Evolutionary conservation across 371 early-diverging fungal genomes (phyloP).

Genomic region (Coemansia sp.): DNA sequence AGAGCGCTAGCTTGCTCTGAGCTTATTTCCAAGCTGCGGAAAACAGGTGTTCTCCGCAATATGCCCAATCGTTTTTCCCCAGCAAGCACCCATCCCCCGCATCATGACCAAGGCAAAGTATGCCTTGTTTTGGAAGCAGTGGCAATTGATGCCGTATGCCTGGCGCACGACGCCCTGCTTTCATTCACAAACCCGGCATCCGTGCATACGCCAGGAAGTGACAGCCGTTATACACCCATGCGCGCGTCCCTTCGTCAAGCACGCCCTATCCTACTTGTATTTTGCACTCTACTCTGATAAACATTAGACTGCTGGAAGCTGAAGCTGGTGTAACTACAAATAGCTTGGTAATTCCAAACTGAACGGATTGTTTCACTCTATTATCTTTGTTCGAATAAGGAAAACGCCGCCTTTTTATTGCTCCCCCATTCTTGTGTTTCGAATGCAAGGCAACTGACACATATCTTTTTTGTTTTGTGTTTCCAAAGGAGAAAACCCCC

Average conservation of each 20-base stretch:
- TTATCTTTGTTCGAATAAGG: background rate
- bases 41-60: too few relatives aligned
- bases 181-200: conserved; percentile 7
- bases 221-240: too few relatives aligned
- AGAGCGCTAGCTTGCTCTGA: too few relatives aligned
- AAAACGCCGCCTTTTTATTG: conserved; percentile 1
- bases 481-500: background rate
- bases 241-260: too few relatives aligned
- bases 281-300: too few relatives aligned
- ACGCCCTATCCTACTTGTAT: too few relatives aligned
- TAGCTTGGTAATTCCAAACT: background rate
- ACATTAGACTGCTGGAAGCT: too few relatives aligned
- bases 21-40: too few relatives aligned
- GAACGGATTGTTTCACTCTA: conserved; percentile 3
- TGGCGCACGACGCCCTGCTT: conserved; percentile 8
- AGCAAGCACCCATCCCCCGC: too few relatives aligned
- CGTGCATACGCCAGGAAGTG: background rate
- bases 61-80: too few relatives aligned
- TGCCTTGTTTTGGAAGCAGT: background rate
- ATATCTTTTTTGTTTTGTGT: background rate
- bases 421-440: conserved; percentile 5
- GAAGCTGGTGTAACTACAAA: too few relatives aligned
- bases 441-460: conserved; percentile 4
- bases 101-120: background rate
- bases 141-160: background rate